phyloP scores from a whole-genome alignment of 1,284 basidiomycete genomes.

The Rhodotorula sp. region DNA sequence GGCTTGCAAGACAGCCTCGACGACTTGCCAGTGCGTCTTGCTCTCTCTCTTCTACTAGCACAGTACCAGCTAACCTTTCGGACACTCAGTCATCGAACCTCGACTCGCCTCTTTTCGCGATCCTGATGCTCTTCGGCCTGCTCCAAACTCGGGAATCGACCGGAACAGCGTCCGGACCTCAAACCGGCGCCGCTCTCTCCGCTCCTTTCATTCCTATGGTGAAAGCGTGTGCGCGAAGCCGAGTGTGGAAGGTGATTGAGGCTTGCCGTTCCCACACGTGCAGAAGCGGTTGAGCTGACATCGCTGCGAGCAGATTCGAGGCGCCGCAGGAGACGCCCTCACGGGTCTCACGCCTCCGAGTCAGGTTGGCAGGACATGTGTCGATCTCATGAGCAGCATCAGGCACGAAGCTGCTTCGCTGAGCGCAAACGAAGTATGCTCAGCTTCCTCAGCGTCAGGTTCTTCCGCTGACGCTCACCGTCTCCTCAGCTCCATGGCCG shows the following conservation, averaged over 20 bases:
- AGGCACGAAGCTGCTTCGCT: neutral
- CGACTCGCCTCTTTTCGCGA: conserved; percentile 36
- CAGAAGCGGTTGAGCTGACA: neutral
- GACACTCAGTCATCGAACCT: conserved; percentile 30
- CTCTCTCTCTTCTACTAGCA: no score
- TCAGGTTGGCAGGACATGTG: conserved; percentile 11
- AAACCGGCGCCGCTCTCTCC: neutral
- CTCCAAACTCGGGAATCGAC: conserved; percentile 31
- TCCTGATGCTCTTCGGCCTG: conserved; percentile 40
- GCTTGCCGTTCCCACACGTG: neutral
- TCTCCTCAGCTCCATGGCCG: conserved; percentile 29
- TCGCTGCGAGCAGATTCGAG: conserved; percentile 26
- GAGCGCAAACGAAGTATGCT: conserved; percentile 31
- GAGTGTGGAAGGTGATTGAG: conserved; percentile 38
- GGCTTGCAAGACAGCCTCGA: conserved; percentile 28
- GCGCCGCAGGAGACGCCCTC: conserved; percentile 37
- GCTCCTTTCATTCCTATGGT: conserved; percentile 32
- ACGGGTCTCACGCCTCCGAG: conserved; percentile 28
- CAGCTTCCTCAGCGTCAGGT: neutral
- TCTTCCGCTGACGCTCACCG: neutral
- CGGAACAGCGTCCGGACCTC: neutral
- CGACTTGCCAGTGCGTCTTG: conserved; percentile 23
- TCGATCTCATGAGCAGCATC: conserved; percentile 6
- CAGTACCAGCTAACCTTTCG: neutral
- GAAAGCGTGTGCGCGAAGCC: conserved; percentile 23